Percentiles rank a stretch among this genome's conserved stretches.
Conservation (phyloP, 139 green algal species). For the Chlorella vulgaris region DNA sequence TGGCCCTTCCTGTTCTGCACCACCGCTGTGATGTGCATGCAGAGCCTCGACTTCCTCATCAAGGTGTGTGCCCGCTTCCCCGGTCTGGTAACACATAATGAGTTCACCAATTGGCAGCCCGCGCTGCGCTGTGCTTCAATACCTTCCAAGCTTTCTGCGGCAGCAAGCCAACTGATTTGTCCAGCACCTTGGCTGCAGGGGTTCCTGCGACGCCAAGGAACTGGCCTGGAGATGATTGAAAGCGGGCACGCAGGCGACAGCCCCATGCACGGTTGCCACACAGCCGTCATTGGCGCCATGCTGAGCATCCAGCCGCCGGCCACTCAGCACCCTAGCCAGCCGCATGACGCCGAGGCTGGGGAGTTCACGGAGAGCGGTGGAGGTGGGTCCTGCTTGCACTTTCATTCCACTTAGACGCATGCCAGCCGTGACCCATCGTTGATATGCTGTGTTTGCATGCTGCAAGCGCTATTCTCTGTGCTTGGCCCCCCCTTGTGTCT, state of each 20-base stretch:
- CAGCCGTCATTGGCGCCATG: not conserved
- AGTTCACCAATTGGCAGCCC: not conserved
- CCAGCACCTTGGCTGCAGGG: not conserved
- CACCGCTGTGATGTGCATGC: constrained; percentile 37
- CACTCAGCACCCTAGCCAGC: not conserved
- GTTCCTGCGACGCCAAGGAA: not conserved
- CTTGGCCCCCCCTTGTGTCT: no score
- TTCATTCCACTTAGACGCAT: not conserved
- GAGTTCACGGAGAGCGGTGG: not conserved
- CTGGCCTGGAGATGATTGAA: not conserved
- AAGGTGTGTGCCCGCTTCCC: not conserved
- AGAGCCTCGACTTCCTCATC: constrained; percentile 14
- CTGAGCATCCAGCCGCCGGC: not conserved
- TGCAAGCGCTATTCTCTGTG: not conserved
- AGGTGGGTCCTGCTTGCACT: not conserved
- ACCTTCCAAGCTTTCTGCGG: no score
- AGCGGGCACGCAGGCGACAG: no score
- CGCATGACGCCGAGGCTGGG: not conserved
- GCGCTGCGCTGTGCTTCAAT: no score
- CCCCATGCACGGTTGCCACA: no score
- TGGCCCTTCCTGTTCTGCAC: constrained; percentile 45
- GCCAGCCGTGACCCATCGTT: not conserved
- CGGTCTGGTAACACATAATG: no score
- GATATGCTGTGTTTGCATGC: not conserved
- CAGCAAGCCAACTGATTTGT: no score